Conservation (phyloP, 768 basidiomycete species). For the Suillus variegatus region DNA sequence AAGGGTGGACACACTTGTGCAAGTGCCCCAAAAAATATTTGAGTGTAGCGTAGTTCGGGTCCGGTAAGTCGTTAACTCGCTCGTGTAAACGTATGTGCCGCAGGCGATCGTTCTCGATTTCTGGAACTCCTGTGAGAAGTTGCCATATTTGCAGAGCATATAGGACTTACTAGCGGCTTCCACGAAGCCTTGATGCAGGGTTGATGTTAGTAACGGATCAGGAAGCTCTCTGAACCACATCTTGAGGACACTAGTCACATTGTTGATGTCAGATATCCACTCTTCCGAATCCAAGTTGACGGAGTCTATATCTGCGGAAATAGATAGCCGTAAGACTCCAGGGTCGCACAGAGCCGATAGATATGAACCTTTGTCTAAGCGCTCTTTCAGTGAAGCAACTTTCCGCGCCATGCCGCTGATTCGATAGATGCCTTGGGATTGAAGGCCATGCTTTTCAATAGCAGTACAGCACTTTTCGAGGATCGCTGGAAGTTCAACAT, state of each 20-base stretch:
- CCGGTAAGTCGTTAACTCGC: slow-evolving; percentile 95
- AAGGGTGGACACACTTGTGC: slow-evolving; percentile 59
- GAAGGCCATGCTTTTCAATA: slow-evolving; percentile 88
- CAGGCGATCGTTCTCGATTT: slow-evolving; percentile 91
- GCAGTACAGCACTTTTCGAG: slow-evolving; percentile 87
- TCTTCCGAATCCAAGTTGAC: slow-evolving; percentile 88
- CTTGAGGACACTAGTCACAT: slow-evolving; percentile 92
- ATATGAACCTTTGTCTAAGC: slow-evolving; percentile 77
- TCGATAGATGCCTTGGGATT: slow-evolving; percentile 88
- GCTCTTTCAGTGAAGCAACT: slow-evolving; percentile 78
- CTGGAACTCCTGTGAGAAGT: slow-evolving; percentile 36
- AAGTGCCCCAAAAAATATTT: slow-evolving; percentile 96
- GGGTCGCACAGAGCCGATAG: neutral
- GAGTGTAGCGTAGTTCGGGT: slow-evolving; percentile 97
- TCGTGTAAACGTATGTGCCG: slow-evolving; percentile 96
- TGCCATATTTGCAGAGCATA: neutral
- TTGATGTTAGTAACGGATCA: slow-evolving; percentile 84
- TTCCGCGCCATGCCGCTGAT: slow-evolving; percentile 90
- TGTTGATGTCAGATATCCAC: slow-evolving; percentile 94
- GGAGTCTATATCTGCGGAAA: slow-evolving; percentile 68
- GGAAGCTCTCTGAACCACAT: slow-evolving; percentile 96
- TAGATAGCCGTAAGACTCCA: slow-evolving; percentile 23
- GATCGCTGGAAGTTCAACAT: slow-evolving; percentile 84
- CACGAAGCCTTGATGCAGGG: slow-evolving; percentile 88
- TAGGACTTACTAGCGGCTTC: slow-evolving; percentile 85